Evolutionary conservation across 345 rosid genomes (phyloP).

Genomic region (Bruguiera parviflora): DNA sequence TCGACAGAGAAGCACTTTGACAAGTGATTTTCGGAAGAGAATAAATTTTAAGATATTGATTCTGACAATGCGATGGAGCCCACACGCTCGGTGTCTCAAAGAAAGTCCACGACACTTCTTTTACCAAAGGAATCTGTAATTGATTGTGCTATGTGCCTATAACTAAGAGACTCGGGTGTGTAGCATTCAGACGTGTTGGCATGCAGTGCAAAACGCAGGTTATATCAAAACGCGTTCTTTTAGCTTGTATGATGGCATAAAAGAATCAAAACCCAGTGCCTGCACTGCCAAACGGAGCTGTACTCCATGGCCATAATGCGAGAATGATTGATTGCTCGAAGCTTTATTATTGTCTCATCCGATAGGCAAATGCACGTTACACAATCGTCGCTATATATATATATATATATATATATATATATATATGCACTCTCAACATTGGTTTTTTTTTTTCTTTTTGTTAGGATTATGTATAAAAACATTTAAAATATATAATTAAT

Average conservation of each 20-base stretch:
- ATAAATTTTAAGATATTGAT: not conserved
- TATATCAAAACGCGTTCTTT: not conserved
- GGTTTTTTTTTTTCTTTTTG: too few relatives aligned
- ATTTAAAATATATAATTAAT: too few relatives aligned
- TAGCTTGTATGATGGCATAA: not conserved
- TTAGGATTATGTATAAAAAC: too few relatives aligned
- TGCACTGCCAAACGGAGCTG: not conserved
- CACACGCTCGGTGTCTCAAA: not conserved
- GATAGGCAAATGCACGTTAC: not conserved
- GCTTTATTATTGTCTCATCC: too few relatives aligned
- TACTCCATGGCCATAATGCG: not conserved
- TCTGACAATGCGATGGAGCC: not conserved
- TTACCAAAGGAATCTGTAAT: constrained; percentile 3
- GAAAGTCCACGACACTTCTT: not conserved
- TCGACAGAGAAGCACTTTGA: not conserved
- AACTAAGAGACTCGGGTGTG: too few relatives aligned
- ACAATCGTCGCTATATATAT: not conserved
- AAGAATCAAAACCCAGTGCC: not conserved
- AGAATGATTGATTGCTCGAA: not conserved
- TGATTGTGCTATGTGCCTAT: not conserved
- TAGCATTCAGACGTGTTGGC: too few relatives aligned
- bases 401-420: not conserved
- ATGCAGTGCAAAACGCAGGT: too few relatives aligned
- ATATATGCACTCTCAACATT: not conserved
- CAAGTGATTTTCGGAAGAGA: too few relatives aligned